phyloP scores from a whole-genome alignment of 108 stramenopile genomes.

The Nannochloropsis granulata region DNA sequence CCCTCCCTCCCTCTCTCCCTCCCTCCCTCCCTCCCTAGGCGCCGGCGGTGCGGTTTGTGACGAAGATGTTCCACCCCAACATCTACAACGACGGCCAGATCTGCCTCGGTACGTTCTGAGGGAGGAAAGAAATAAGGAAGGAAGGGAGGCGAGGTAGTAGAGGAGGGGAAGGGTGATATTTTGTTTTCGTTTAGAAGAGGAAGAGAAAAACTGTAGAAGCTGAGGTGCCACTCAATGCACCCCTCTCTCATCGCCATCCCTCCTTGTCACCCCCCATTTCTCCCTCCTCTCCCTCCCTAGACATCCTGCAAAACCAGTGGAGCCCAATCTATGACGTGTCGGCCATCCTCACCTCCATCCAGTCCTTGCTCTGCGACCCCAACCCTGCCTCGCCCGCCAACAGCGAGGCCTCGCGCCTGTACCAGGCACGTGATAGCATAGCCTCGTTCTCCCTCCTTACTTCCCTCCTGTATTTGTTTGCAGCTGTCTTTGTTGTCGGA shows the following conservation, averaged over 20 bases:
- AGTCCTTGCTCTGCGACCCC: constrained; percentile 95
- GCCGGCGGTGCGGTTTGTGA: constrained; percentile 86
- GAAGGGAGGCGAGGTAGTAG: too few relatives aligned
- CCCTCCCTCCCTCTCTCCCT: not conserved
- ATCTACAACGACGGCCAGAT: constrained; percentile 98
- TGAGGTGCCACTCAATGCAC: not conserved
- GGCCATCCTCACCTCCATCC: constrained; percentile 96
- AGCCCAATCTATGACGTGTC: constrained; percentile 98
- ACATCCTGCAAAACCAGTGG: constrained; percentile 99
- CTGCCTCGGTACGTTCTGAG: constrained; percentile 18
- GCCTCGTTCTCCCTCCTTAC: not conserved
- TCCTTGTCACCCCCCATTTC: too few relatives aligned
- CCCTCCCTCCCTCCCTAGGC: constrained; percentile 14
- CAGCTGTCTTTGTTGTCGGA: too few relatives aligned
- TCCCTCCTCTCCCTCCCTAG: constrained; percentile 39
- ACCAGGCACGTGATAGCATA: constrained; percentile 37
- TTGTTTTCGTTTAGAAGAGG: too few relatives aligned
- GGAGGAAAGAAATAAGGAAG: not conserved
- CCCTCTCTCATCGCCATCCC: not conserved
- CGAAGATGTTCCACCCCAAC: constrained; percentile 98
- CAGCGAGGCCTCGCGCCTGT: constrained; percentile 88
- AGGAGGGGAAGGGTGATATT: too few relatives aligned
- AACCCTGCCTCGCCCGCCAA: constrained; percentile 73
- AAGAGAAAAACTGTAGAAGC: too few relatives aligned
- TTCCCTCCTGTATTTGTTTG: not conserved